Base-by-base conservation (phyloP, 208 protist species). In the Trypanosoma melophagium region DNA sequence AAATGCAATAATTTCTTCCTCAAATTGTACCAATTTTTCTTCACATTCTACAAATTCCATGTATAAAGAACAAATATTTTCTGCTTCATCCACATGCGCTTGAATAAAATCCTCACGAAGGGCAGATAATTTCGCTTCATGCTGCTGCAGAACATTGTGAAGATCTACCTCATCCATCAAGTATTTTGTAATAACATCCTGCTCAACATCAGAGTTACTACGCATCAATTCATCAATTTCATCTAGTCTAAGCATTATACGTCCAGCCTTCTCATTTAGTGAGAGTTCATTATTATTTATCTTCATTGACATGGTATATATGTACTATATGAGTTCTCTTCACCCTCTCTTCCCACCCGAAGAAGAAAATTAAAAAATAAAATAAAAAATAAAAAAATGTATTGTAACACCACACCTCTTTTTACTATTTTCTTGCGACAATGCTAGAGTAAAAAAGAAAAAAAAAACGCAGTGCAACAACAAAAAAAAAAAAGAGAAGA, bases 1-100 rank as follows among this genome's bases (percentile, higher is more conserved):
- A 69, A 93, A 92, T 10, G 71, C 66, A n/a, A 95, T 65, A 72
- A 95, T 95, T 57, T 90, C 83, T 24, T 79, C 80, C 50, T 95
- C 90, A 64, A 95, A 95, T 44, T 81, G 74, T 31, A 91, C 78
- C n/a, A 95, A 71, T 56, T 90, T 79, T 42, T 81, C 61, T 67
- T 95, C 90, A 65, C 83, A 93, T 42, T 60, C 76, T 25, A 66
- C 69, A 66, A 90, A 80, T 38, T 88, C 83, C 64, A 81, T 79
- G 70, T 89, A 95, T 44, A 93, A 68, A 40, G 81, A 45, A 42
- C 77, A 81, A 51, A 93, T 88, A 40, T 50, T 55, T 21, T 92
- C 86, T 10, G 85, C 90, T 14, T 84, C 66, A 22, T 56, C 31
- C 2, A 87, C 61, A 69, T 92, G 84, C 8, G 69, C 78, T n/a